Conservation (phyloP, 257 asterid species). For the Solanum tacnaense region DNA sequence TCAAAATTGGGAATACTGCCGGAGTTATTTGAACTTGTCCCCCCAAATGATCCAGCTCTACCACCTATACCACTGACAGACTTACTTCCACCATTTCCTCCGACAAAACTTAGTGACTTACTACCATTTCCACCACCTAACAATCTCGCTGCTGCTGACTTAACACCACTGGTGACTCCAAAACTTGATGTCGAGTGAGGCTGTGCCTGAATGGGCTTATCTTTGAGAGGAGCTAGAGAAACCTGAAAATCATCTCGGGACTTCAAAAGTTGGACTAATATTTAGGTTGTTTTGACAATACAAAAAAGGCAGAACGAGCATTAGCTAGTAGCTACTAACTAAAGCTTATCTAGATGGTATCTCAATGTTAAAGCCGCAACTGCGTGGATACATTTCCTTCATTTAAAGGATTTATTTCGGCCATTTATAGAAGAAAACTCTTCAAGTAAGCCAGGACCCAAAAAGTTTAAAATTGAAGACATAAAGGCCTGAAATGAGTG, state of each 20-base stretch:
- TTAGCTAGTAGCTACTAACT: not conserved
- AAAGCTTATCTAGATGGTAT: not conserved
- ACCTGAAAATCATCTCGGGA: slow-evolving; percentile 42
- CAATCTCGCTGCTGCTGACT: slow-evolving; percentile 92
- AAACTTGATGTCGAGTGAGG: slow-evolving; percentile 54
- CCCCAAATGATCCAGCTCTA: slow-evolving; percentile 77
- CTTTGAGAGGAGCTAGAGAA: slow-evolving; percentile 88
- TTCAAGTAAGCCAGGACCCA: not conserved
- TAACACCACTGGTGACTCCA: slow-evolving; percentile 87
- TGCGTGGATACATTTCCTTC: not conserved
- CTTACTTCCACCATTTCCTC: slow-evolving; percentile 92
- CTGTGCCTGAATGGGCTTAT: slow-evolving; percentile 61
- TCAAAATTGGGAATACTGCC: slow-evolving; percentile 66
- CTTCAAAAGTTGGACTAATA: not conserved
- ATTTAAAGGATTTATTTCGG: not conserved
- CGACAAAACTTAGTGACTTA: slow-evolving; percentile 89
- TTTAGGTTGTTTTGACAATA: not conserved
- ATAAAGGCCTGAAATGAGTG: not conserved
- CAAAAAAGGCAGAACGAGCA: not conserved
- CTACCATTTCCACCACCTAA: slow-evolving; percentile 89
- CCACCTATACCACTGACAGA: slow-evolving; percentile 41
- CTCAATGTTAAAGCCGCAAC: not conserved
- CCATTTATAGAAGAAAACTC: not conserved
- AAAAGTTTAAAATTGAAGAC: not conserved
- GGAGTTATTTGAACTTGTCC: slow-evolving; percentile 59